Evolutionary conservation across 495 filamentous ascomycete species (phyloP).

Genomic region (Lindgomyces ingoldianus): DNA sequence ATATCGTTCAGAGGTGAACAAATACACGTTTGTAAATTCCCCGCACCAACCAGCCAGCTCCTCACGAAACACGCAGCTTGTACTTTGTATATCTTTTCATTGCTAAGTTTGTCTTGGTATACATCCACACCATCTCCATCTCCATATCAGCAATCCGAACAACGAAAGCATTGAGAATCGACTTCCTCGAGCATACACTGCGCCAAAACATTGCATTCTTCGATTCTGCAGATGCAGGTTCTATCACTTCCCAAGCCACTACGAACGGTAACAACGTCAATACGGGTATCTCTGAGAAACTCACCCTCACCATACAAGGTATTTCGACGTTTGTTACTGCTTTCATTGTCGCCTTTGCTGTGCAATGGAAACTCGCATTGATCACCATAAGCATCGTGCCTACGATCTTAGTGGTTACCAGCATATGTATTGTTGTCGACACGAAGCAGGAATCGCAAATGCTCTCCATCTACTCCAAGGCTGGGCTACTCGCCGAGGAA

Average conservation of each 20-base stretch:
- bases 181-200: slow-evolving; percentile 79
- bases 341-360: slow-evolving; percentile 43
- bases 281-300: slow-evolving; percentile 46
- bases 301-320: slow-evolving; percentile 40
- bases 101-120: slow-evolving; percentile 45
- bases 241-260: slow-evolving; percentile 89
- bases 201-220: slow-evolving; percentile 91
- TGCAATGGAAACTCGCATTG: slow-evolving; percentile 57
- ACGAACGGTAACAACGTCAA: slow-evolving; percentile 61
- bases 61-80: slow-evolving; percentile 10
- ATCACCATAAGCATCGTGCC: slow-evolving; percentile 52
- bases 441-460: slow-evolving; percentile 31
- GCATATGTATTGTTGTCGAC: slow-evolving; percentile 34
- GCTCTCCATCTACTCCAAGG: slow-evolving; percentile 34
- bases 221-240: slow-evolving; percentile 86
- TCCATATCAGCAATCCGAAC: slow-evolving; percentile 58
- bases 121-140: slow-evolving; percentile 38
- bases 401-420: slow-evolving; percentile 35
- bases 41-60: no score
- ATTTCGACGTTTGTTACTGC: slow-evolving; percentile 42
- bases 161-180: slow-evolving; percentile 77
- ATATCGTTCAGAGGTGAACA: slow-evolving; percentile 38
- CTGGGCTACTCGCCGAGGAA: slow-evolving; percentile 37
- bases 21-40: slow-evolving; percentile 19
- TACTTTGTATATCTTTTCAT: slow-evolving; percentile 49